These are phyloP conservation scores for Rhodotorula diobovata DNA, from an alignment of 768 basidiomycete genomes.

Conservation along the genomic window DNA sequence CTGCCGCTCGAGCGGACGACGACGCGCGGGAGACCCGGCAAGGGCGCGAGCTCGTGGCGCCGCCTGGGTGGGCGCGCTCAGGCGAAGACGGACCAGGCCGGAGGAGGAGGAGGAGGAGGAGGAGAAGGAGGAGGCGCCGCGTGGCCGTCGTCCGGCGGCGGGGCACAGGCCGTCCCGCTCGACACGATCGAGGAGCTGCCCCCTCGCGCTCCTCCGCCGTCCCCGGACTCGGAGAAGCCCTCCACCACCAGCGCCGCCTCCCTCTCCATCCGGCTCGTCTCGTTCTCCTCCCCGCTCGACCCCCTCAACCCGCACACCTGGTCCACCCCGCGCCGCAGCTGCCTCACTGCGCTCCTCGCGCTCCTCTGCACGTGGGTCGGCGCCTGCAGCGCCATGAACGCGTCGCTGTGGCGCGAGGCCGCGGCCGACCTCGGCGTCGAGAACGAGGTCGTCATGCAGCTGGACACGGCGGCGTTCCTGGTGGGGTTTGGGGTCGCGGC, in stretches of 20 bases:
- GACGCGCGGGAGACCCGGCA: background rate
- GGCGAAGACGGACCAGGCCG: background rate
- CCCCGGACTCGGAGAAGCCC: background rate
- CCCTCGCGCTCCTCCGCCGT: background rate
- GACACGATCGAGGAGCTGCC: background rate
- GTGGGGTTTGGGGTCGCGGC: conserved; percentile 9
- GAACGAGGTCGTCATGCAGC: background rate
- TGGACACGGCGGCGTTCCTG: conserved; percentile 14
- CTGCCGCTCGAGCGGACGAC: background rate
- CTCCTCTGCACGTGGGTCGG: background rate
- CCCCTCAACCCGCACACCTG: background rate
- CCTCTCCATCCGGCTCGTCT: background rate
- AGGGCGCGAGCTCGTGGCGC: background rate
- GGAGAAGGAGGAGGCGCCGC: background rate
- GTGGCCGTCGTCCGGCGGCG: too few relatives aligned
- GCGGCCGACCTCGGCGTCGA: background rate
- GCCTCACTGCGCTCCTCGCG: background rate
- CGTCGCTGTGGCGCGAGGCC: background rate
- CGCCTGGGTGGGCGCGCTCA: background rate
- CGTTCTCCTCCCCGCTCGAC: background rate
- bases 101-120: background rate
- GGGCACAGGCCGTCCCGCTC: too few relatives aligned
- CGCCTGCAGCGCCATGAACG: background rate
- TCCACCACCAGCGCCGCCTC: too few relatives aligned
- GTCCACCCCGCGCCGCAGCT: too few relatives aligned